Conservation (phyloP, 306 rosid genomes). For the Begonia masoniana region DNA sequence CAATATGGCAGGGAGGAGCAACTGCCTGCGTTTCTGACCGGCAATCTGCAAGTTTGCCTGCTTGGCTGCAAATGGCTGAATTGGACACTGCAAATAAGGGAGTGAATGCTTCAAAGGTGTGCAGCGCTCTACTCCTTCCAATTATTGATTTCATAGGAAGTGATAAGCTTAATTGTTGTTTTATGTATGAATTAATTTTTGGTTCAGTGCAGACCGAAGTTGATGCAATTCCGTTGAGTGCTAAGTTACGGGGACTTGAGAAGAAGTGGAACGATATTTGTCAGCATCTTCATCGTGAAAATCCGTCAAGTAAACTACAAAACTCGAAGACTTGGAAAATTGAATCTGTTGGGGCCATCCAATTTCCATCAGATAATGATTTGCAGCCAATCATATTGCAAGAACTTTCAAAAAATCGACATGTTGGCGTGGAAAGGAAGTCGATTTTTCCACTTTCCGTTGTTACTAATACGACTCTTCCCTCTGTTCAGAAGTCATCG, state of each 20-base stretch:
- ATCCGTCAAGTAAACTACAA: conserved; percentile 29
- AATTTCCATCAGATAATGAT: conserved; percentile 13
- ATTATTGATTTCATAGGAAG: not conserved
- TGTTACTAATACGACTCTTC: conserved; percentile 14
- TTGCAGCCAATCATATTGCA: not conserved
- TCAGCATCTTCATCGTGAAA: conserved; percentile 34
- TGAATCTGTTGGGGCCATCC: conserved; percentile 35
- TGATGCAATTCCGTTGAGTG: conserved; percentile 30
- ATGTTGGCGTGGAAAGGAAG: conserved; percentile 9
- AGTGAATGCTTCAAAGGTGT: conserved; percentile 59
- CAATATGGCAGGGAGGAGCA: conserved; percentile 35
- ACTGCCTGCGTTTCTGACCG: conserved; percentile 15
- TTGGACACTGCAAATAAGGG: conserved; percentile 31
- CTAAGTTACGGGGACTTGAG: conserved; percentile 34
- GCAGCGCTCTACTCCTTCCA: conserved; percentile 19
- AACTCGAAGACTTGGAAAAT: conserved; percentile 28
- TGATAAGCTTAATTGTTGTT: not conserved
- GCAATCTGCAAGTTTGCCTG: conserved; percentile 32
- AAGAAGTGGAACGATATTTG: conserved; percentile 74
- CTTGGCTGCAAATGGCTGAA: conserved; percentile 38
- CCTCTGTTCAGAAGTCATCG: conserved; percentile 22
- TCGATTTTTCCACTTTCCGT: conserved; percentile 2
- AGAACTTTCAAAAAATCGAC: too few relatives aligned
- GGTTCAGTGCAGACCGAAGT: conserved; percentile 67
- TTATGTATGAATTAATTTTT: conserved; percentile 18